Conservation (phyloP, 371 early-diverging fungal genomes). For the Mortierella sp. region DNA sequence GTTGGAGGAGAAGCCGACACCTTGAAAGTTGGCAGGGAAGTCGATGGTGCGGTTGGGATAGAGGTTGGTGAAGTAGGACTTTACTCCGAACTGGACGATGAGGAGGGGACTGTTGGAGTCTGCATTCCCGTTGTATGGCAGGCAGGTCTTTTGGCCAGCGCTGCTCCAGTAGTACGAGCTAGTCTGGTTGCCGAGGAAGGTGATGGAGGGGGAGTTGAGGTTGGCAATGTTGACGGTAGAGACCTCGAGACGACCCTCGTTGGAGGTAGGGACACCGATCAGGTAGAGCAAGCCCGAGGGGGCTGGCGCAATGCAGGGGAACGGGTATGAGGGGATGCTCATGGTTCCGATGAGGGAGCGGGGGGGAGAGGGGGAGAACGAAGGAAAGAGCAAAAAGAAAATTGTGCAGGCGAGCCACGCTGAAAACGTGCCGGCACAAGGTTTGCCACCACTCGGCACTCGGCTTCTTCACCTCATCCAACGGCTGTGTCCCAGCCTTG, state of each 20-base stretch:
- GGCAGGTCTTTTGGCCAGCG: slow-evolving; percentile 15
- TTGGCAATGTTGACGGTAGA: slow-evolving; percentile 27
- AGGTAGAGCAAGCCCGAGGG: slow-evolving; percentile 15
- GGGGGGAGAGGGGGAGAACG: background rate
- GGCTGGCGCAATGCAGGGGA: slow-evolving; percentile 33
- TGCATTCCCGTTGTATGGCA: slow-evolving; percentile 13
- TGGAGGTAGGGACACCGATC: slow-evolving; percentile 18
- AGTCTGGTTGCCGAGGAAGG: slow-evolving; percentile 19
- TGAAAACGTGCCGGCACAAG: too few species aligned
- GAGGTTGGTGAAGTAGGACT: slow-evolving; percentile 21
- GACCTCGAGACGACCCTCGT: slow-evolving; percentile 25
- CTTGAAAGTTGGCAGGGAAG: slow-evolving; percentile 2
- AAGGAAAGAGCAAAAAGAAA: background rate
- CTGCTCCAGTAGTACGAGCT: slow-evolving; percentile 10
- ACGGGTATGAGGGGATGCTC: slow-evolving; percentile 11
- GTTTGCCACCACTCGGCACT: background rate
- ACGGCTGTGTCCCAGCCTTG: background rate
- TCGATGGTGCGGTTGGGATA: slow-evolving; percentile 30
- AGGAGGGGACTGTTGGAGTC: slow-evolving; percentile 20
- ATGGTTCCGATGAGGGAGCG: slow-evolving; percentile 1
- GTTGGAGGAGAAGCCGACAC: slow-evolving; percentile 11
- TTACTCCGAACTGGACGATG: slow-evolving; percentile 25
- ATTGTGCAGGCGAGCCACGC: background rate
- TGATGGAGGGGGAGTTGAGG: slow-evolving; percentile 31
- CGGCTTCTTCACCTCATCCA: background rate